Base-by-base conservation (phyloP, 2,329 filamentous ascomycete genomes). In the Pseudogymnoascus sp. region DNA sequence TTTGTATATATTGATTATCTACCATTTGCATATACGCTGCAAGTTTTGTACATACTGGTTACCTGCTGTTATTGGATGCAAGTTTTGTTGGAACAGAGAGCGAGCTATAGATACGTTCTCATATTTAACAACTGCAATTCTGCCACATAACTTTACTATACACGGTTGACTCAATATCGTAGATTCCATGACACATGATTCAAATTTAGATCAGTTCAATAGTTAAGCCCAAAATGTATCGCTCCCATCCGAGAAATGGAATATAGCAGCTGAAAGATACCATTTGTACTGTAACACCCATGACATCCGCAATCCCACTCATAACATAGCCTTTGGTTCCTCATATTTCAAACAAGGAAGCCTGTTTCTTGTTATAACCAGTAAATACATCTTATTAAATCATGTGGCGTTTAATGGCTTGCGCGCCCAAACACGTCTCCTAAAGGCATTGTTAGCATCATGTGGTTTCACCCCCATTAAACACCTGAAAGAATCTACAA, bases 1-100 rank as follows among this genome's bases (percentile, higher is more conserved):
- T 50, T 50, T 54, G 47, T 54, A 54, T 54, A 54, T 54, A 54
- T 54, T 54, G 26, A 54, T 33, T 54, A 29, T 9, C 29, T 33
- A 8, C 11, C 47, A 33, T 54, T 29, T 54, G n/a, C 47, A 54
- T 15, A 54, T 54, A 33, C 17, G n/a, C 11, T 54, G 31, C 17
- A 3, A 8, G 2, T 54, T 54, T 17, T 31, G n/a, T 33, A 21
- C 21, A 21, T 21, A 21, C 21, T 21, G 21, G 21, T 21, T 21
- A 21, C 21, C 21, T 33, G n/a, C 11, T 54, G n/a, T 33, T 29
- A 7, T 54, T n/a, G 9, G 31, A 8, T 54, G 31, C 17, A 3
- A 8, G 2, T 54, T 54, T 17, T 31, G n/a, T 33, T 54, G 29
- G n/a, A 26, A 15, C 47, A 17, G 29, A 33, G 47, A 11, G n/a